phyloP scores from a whole-genome alignment of 2,329 filamentous ascomycete genomes.

The Aphanocladium album region DNA sequence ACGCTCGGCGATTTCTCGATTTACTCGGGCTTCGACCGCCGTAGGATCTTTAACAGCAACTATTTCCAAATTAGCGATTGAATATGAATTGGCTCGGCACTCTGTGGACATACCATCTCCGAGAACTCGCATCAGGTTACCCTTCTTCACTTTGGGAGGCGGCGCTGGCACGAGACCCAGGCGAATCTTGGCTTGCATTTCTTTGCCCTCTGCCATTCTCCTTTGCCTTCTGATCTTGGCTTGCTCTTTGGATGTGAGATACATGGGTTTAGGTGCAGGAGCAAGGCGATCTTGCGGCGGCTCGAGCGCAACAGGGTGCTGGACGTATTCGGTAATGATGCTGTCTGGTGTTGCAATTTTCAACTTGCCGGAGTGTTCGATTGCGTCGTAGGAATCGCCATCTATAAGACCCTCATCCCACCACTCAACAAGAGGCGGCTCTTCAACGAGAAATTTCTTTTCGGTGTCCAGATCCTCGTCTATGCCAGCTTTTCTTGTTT shows the following conservation, averaged over 20 bases:
- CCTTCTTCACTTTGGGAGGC: slow-evolving; percentile 93
- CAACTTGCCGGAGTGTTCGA: slow-evolving; percentile 59
- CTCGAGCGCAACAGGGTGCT: slow-evolving; percentile 86
- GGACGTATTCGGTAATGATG: slow-evolving; percentile 85
- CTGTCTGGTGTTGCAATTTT: slow-evolving; percentile 75
- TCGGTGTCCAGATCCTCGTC: slow-evolving; percentile 87
- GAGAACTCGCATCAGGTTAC: slow-evolving; percentile 94
- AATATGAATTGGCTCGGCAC: background rate
- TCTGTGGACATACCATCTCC: slow-evolving; percentile 60
- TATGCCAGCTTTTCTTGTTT: slow-evolving; percentile 83
- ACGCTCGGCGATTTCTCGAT: slow-evolving; percentile 85
- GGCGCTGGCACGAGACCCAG: slow-evolving; percentile 85
- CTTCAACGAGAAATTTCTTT: slow-evolving; percentile 79
- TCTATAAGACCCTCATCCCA: slow-evolving; percentile 89
- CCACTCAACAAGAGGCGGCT: slow-evolving; percentile 89
- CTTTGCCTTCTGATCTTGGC: slow-evolving; percentile 85
- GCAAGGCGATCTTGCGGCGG: slow-evolving; percentile 84
- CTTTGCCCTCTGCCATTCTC: slow-evolving; percentile 88
- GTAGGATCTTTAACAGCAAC: slow-evolving; percentile 87
- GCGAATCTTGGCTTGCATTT: slow-evolving; percentile 92
- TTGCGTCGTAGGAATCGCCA: slow-evolving; percentile 66
- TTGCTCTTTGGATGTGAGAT: slow-evolving; percentile 84
- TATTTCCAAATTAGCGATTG: slow-evolving; percentile 21
- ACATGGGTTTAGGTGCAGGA: slow-evolving; percentile 81
- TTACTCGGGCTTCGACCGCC: slow-evolving; percentile 90